Percentiles rank a stretch among this genome's conserved stretches.
These are phyloP conservation scores for Claviceps monticola DNA, from an alignment of 2,329 filamentous ascomycete species.

Conservation along the genomic window DNA sequence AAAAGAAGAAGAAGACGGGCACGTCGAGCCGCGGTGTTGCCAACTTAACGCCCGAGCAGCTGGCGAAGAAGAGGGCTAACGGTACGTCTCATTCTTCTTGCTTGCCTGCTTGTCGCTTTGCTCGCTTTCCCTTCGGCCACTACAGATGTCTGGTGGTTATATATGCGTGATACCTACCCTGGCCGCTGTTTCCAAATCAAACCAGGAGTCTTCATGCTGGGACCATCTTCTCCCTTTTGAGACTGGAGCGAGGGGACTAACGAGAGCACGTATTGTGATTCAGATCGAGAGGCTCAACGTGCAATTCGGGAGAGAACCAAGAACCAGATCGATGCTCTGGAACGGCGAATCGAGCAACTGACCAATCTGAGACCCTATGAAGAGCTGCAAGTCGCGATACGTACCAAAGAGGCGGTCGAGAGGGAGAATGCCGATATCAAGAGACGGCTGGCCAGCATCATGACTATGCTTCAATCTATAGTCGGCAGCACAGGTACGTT, in stretches of 20 bases:
- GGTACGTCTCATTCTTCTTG: slow-evolving; percentile 23
- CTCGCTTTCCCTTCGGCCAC: background rate
- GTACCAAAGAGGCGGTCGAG: slow-evolving; percentile 64
- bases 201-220: background rate
- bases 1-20: slow-evolving; percentile 32
- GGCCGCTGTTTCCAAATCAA: background rate
- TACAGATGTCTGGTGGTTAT: background rate
- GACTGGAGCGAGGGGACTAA: background rate
- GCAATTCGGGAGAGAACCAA: slow-evolving; percentile 74
- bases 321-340: slow-evolving; percentile 62
- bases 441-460: slow-evolving; percentile 48
- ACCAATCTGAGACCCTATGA: slow-evolving; percentile 71
- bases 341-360: slow-evolving; percentile 59
- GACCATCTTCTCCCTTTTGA: too few species aligned
- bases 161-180: background rate
- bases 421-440: slow-evolving; percentile 70
- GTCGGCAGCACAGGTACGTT: slow-evolving; percentile 22
- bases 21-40: slow-evolving; percentile 37
- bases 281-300: slow-evolving; percentile 74
- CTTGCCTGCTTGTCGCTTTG: background rate
- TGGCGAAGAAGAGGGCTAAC: slow-evolving; percentile 52
- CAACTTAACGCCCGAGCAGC: slow-evolving; percentile 59
- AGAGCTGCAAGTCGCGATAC: slow-evolving; percentile 63
- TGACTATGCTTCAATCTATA: slow-evolving; percentile 50
- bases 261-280: background rate